Evolutionary conservation across 2,329 filamentous ascomycete genomes (phyloP).

Genomic region (Apiospora saccharicola): DNA sequence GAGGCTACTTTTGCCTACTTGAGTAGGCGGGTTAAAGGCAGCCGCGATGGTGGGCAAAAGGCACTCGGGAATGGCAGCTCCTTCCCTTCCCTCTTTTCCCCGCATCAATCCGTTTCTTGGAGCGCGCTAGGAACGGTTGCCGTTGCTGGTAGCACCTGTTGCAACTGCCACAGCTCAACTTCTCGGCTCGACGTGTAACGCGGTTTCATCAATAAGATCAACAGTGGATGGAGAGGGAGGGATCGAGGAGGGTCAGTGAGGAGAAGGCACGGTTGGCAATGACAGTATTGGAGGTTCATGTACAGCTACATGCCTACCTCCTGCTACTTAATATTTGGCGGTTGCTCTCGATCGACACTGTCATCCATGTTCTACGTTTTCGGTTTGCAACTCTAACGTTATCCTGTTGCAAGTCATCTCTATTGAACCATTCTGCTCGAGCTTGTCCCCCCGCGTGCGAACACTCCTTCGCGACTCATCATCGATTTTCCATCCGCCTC

Average conservation of each 20-base stretch:
- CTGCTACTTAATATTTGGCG: background rate
- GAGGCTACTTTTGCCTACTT: constrained; percentile 20
- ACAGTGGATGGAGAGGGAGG: background rate
- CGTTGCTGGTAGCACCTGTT: background rate
- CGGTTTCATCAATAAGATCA: background rate
- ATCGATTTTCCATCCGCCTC: background rate
- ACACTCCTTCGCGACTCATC: background rate
- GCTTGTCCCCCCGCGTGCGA: background rate
- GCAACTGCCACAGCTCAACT: background rate
- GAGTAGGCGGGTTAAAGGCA: constrained; percentile 15
- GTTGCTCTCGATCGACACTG: constrained; percentile 10
- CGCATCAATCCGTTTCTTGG: background rate
- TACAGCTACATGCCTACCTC: background rate
- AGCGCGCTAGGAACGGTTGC: constrained; percentile 13
- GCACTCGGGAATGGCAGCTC: constrained; percentile 4
- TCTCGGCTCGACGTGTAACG: constrained; percentile 16
- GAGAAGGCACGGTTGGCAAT: constrained; percentile 10
- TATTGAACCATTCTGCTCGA: background rate
- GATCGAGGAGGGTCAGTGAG: background rate
- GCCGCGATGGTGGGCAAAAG: background rate
- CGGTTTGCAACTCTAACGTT: constrained; percentile 17
- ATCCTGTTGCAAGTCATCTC: constrained; percentile 12
- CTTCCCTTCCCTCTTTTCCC: constrained; percentile 3
- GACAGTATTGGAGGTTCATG: background rate
- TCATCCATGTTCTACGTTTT: constrained; percentile 17